Evolutionary conservation across 768 basidiomycete species (phyloP), one percentile per base, ranked within the genome.

Genomic region (Cystobasidium tubakii): DNA sequence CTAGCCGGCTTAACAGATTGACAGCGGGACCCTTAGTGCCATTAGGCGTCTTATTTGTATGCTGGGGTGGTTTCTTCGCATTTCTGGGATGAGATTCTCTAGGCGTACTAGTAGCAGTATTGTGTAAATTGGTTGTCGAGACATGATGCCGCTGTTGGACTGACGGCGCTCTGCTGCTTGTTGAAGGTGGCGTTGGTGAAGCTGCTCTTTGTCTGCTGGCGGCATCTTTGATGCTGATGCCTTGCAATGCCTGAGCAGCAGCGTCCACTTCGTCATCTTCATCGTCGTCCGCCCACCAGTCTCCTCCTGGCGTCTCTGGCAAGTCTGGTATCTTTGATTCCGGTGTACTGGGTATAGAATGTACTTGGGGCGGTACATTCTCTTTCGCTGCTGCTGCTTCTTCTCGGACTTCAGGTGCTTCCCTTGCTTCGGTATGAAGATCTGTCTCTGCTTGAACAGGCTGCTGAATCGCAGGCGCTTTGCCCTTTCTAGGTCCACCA

Each of bases 271-370:
- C 39, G 7, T 67, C 66, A 27, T 67, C 57, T 31, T 62, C 57
- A 23, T 62, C 57, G 9, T 62, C 57, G 25, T 62, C 57, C 4
- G 57, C 66, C 66, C 66, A 67, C 66, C 66, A 67, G 25, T 67
- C 66, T 19, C 46, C 46, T 17, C 53, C 43, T 29, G 29, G n/a
- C 6, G 42, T 31, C 10, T 25, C 29, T 17, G 66, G 66, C 44
- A 67, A 39, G 46, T 67, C 66, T 44, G 46, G 27, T 6, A 31
- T 27, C 29, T 50, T 50, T 3, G 46, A 53, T 10, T 17, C 6
- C 12, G 63, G 39, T 29, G 27, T 27, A 15, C 27, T 53, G 39
- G 50, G 66, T 44, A 17, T 53, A 46, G 29, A n/a, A 33, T 15
- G 31, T 43, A n/a, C 63, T 9, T 27, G 12, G 34, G 63, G 29